Percentiles rank a stretch among this genome's conserved stretches.
These are phyloP conservation scores for Phytopythium oedochilum DNA, from an alignment of 352 stramenopile species.

Conservation along the genomic window DNA sequence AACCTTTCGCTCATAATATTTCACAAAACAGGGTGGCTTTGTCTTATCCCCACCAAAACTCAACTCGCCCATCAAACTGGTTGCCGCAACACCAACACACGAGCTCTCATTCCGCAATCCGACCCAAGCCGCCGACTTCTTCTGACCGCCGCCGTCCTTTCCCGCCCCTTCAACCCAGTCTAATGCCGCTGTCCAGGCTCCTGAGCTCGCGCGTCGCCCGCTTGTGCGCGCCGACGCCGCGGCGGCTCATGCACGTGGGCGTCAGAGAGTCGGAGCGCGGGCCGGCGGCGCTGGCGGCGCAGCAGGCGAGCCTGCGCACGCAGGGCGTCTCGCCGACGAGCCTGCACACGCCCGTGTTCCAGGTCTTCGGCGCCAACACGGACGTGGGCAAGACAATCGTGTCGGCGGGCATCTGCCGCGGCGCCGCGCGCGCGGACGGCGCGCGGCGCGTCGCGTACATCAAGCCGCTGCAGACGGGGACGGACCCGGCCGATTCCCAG, in stretches of 20 bases:
- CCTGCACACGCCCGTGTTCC: conserved; percentile 73
- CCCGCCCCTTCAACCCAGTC: not conserved
- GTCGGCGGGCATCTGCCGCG: conserved; percentile 89
- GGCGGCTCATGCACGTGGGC: conserved; percentile 41
- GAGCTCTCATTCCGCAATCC: conserved; percentile 1
- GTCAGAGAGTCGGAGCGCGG: conserved; percentile 28
- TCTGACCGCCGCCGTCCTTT: no score
- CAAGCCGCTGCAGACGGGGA: conserved; percentile 96
- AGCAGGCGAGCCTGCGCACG: conserved; percentile 47
- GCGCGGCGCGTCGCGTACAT: conserved; percentile 84
- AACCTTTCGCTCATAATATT: no score
- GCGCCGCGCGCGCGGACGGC: conserved; percentile 27
- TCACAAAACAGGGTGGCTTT: no score
- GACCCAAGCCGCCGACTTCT: no score
- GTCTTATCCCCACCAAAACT: no score
- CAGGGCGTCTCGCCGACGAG: conserved; percentile 38
- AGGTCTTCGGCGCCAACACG: conserved; percentile 97
- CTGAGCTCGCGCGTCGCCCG: not conserved
- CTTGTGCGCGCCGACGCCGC: not conserved
- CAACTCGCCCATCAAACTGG: no score
- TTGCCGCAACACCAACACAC: no score
- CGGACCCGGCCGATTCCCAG: conserved; percentile 31
- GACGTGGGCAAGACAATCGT: conserved; percentile 97
- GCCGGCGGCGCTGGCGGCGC: conserved; percentile 25
- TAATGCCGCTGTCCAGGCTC: not conserved